phyloP scores from a whole-genome alignment of 75 land plant species.

The Picea sitchensis region DNA sequence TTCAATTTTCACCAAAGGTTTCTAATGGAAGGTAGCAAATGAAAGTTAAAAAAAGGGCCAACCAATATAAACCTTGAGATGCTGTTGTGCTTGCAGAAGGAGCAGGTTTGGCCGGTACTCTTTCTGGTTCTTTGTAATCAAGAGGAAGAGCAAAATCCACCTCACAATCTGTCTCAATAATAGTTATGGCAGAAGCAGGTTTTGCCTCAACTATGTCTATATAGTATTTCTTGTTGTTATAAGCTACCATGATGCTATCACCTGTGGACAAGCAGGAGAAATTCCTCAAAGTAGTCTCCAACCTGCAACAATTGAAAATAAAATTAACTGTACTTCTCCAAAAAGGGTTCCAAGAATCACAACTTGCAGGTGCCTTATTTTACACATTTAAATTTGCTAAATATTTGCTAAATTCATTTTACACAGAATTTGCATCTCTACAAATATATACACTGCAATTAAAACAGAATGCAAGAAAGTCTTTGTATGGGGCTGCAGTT shows the following conservation, averaged over 20 bases:
- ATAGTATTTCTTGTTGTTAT: constrained; percentile 88
- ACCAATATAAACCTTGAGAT: constrained; percentile 25
- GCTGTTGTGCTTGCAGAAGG: constrained; percentile 17
- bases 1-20: no score
- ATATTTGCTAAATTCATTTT: not conserved
- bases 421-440: constrained; percentile 2
- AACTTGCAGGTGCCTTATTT: not conserved
- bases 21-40: not conserved
- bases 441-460: not conserved
- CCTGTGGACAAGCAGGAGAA: constrained; percentile 89
- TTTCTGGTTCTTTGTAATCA: constrained; percentile 90
- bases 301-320: constrained; percentile 33
- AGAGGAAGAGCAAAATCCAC: constrained; percentile 96
- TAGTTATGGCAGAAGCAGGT: constrained; percentile 78
- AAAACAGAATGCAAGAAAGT: not conserved
- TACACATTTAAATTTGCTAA: not conserved
- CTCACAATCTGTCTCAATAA: constrained; percentile 98
- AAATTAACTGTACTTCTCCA: not conserved
- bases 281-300: constrained; percentile 85
- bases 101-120: constrained; percentile 16
- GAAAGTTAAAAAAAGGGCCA: not conserved
- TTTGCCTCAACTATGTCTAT: constrained; percentile 88
- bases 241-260: constrained; percentile 94
- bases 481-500: no score
- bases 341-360: not conserved